Conservation (phyloP, 2,329 filamentous ascomycete species). For the Trichoderma citrinoviride region DNA sequence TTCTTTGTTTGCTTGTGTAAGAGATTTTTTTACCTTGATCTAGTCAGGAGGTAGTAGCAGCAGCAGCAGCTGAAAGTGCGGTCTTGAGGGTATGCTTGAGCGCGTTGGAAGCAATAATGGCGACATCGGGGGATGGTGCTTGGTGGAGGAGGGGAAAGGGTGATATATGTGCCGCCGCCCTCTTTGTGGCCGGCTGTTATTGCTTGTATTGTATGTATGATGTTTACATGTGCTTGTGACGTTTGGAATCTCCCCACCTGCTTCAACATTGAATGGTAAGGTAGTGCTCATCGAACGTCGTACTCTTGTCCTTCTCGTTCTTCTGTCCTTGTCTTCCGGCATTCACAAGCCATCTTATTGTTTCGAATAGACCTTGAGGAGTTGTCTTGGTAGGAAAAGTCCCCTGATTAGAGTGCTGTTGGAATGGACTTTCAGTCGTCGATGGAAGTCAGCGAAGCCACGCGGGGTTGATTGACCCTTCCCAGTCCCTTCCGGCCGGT, state of each 20-base stretch:
- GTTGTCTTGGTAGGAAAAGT: not conserved
- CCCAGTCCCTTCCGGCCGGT: not conserved
- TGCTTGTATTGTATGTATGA: not conserved
- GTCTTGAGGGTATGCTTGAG: too few relatives aligned
- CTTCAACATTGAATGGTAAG: not conserved
- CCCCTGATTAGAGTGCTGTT: not conserved
- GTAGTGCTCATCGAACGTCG: too few relatives aligned
- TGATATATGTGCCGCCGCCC: not conserved
- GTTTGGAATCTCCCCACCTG: not conserved
- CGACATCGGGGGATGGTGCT: not conserved
- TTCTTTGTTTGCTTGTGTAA: not conserved
- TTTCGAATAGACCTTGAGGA: not conserved
- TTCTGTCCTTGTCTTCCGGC: not conserved
- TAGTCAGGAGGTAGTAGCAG: not conserved
- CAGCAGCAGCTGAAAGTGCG: too few relatives aligned
- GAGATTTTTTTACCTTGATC: not conserved
- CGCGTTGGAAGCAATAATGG: too few relatives aligned
- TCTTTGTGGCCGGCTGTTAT: not conserved
- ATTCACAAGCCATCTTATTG: not conserved
- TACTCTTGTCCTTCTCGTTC: not conserved
- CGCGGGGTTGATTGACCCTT: not conserved
- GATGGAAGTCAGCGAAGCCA: not conserved
- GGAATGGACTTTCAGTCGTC: not conserved
- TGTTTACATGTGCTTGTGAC: not conserved
- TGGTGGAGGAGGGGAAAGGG: not conserved